Conservation (phyloP, 2,329 filamentous ascomycete genomes). For the Onygena corvina region DNA sequence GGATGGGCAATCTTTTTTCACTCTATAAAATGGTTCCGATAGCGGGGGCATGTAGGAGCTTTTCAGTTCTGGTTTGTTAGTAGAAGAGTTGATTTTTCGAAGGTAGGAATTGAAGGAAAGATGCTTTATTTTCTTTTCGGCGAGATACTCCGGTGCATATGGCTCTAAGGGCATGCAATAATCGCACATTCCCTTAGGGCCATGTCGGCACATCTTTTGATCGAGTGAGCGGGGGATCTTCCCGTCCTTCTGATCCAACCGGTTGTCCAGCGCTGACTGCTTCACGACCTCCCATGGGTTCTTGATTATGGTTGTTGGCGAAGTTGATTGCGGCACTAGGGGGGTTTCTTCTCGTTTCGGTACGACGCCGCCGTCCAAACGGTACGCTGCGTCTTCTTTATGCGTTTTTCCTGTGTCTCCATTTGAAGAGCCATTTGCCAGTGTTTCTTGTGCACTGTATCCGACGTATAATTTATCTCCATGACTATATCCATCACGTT, state of each 20-base stretch:
- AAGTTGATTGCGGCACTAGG: conserved; percentile 45
- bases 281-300: conserved; percentile 88
- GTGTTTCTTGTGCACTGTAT: conserved; percentile 51
- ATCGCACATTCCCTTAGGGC: conserved; percentile 96
- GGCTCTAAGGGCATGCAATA: conserved; percentile 96
- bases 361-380: conserved; percentile 29
- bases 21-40: conserved; percentile 82
- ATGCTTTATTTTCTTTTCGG: conserved; percentile 97
- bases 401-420: conserved; percentile 16
- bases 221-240: conserved; percentile 71
- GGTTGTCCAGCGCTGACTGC: conserved; percentile 78
- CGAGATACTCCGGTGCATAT: conserved; percentile 76
- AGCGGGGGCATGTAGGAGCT: conserved; percentile 94
- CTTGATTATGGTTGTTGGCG: conserved; percentile 52
- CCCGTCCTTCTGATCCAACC: conserved; percentile 73
- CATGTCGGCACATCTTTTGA: conserved; percentile 83
- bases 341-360: conserved; percentile 46
- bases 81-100: conserved; percentile 87
- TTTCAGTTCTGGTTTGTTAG: conserved; percentile 88
- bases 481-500: conserved; percentile 45
- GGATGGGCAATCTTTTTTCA: conserved; percentile 77
- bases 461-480: conserved; percentile 83
- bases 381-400: conserved; percentile 20
- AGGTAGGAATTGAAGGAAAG: conserved; percentile 90
- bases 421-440: conserved; percentile 40